A percentile compares a stretch with the other conserved stretches of the same genome.
These are phyloP conservation scores for Singerocomus inundabilis DNA, from an alignment of 1,284 basidiomycete genomes.

Conservation along the genomic window DNA sequence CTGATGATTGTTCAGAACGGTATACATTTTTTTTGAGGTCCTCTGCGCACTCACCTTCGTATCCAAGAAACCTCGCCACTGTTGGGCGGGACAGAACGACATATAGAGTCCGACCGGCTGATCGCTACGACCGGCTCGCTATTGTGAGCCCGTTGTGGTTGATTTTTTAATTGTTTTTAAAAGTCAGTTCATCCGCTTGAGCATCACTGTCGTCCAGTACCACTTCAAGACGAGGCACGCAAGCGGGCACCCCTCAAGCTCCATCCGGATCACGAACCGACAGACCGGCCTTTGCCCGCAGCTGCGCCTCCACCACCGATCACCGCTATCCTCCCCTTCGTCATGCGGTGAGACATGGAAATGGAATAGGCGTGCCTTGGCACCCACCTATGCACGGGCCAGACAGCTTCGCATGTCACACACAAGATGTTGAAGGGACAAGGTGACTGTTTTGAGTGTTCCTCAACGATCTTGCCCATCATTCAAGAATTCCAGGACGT, in stretches of 20 bases:
- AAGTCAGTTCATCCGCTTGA: not conserved
- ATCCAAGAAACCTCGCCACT: no score
- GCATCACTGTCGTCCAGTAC: not conserved
- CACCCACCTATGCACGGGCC: not conserved
- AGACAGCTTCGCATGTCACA: not conserved
- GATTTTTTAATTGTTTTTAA: no score
- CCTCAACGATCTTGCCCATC: not conserved
- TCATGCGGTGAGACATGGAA: not conserved
- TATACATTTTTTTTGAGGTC: no score
- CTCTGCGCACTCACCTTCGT: no score
- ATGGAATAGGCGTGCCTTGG: no score
- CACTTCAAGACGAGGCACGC: not conserved
- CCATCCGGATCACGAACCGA: not conserved
- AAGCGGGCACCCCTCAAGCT: conserved; percentile 1
- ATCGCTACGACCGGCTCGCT: no score
- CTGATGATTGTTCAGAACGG: no score
- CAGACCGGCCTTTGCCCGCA: conserved; percentile 3
- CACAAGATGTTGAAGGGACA: not conserved
- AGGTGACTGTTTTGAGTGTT: not conserved
- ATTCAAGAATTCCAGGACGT: not conserved
- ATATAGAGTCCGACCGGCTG: no score
- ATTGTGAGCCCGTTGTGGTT: no score
- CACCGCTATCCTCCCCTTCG: not conserved
- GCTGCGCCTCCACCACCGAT: not conserved
- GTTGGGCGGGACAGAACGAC: no score